Conservation (phyloP, 2,329 filamentous ascomycete genomes). For the Zarea fungicola region DNA sequence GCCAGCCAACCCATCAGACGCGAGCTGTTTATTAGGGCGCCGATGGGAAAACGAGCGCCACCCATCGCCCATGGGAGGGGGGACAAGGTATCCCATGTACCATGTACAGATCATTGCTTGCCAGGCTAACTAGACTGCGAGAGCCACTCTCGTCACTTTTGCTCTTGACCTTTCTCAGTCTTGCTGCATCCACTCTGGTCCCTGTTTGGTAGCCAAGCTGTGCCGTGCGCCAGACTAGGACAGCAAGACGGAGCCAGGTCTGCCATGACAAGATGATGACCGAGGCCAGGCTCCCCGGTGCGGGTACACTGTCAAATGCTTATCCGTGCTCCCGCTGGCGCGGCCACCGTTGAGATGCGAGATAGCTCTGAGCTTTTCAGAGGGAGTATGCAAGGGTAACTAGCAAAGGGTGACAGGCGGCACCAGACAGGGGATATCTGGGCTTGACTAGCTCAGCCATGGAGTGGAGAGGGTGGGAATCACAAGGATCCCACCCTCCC, state of each 20-base stretch:
- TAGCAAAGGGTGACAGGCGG: constrained; percentile 11
- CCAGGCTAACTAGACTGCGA: background rate
- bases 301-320: constrained; percentile 4
- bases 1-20: background rate
- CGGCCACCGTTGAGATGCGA: constrained; percentile 13
- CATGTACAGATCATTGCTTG: constrained; percentile 7
- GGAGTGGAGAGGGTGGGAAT: constrained; percentile 8
- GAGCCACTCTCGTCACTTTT: background rate
- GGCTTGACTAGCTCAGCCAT: constrained; percentile 5
- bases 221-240: background rate
- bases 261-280: constrained; percentile 3
- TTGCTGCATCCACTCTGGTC: background rate
- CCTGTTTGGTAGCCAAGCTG: constrained; percentile 2
- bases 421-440: constrained; percentile 11
- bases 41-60: constrained; percentile 6
- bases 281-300: background rate
- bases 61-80: background rate
- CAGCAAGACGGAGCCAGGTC: background rate
- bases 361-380: constrained; percentile 2
- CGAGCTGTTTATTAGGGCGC: constrained; percentile 1
- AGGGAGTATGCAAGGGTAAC: constrained; percentile 14
- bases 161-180: background rate
- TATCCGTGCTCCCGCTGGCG: constrained; percentile 12
- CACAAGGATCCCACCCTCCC: constrained; percentile 8
- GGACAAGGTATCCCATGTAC: constrained; percentile 5